Conservation (phyloP, 306 rosid genomes). For the Benincasa hispida region DNA sequence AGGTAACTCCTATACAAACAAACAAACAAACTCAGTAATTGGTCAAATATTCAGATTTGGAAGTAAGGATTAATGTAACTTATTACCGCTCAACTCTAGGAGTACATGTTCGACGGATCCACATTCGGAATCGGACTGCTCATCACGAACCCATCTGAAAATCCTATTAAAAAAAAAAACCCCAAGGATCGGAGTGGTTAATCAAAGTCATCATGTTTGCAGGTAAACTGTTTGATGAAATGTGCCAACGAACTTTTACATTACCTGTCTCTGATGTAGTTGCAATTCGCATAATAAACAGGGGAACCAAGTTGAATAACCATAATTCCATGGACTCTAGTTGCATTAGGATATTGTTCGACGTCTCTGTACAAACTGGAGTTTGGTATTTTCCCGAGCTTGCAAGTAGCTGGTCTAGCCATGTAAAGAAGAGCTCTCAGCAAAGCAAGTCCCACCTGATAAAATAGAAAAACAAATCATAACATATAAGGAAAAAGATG, state of each 20-base stretch:
- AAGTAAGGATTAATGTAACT: too few relatives aligned
- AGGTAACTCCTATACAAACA: constrained; percentile 44
- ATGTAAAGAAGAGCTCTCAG: constrained; percentile 61
- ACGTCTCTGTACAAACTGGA: constrained; percentile 40
- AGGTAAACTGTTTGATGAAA: neutral
- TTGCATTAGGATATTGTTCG: constrained; percentile 46
- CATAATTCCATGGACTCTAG: constrained; percentile 26
- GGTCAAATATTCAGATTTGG: too few relatives aligned
- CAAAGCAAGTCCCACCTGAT: constrained; percentile 52
- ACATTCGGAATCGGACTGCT: constrained; percentile 18
- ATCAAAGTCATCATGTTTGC: neutral
- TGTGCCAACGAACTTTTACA: neutral
- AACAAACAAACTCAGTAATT: neutral
- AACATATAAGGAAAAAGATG: neutral
- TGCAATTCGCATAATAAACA: constrained; percentile 58
- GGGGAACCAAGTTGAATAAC: constrained; percentile 79
- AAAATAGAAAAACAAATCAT: neutral
- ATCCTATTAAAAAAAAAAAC: constrained; percentile 33
- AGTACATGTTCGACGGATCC: constrained; percentile 32
- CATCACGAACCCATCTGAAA: constrained; percentile 57
- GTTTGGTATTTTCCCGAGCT: constrained; percentile 57
- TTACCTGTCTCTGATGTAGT: constrained; percentile 70
- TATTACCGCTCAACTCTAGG: constrained; percentile 60
- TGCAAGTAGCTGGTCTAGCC: constrained; percentile 78
- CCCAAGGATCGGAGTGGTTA: neutral